Evolutionary conservation across 306 rosid genomes (phyloP).

Genomic region (Prunus davidiana): DNA sequence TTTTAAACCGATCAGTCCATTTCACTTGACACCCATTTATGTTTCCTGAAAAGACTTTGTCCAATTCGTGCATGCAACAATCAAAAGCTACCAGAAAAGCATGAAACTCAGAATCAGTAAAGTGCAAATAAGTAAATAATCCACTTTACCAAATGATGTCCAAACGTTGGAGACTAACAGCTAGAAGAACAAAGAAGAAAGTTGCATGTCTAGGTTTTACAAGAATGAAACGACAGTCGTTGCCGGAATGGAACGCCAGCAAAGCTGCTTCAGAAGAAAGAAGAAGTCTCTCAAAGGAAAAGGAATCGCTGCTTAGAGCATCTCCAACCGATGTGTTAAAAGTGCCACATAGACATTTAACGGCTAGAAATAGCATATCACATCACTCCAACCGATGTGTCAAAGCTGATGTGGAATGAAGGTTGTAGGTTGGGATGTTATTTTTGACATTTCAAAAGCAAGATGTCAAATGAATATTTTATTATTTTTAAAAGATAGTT

Average conservation of each 20-base stretch:
- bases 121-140: not conserved
- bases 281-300: not conserved
- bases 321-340: too few species aligned
- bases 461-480: too few species aligned
- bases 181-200: not conserved
- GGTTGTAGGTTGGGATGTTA: too few species aligned
- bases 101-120: not conserved
- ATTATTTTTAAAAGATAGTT: too few species aligned
- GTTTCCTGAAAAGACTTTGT: not conserved
- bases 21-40: not conserved
- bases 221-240: not conserved
- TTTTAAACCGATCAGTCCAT: not conserved
- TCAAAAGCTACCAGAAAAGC: not conserved
- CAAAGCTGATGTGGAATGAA: too few species aligned
- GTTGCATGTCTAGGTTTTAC: not conserved
- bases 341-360: too few species aligned
- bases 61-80: not conserved
- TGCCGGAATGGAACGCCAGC: not conserved
- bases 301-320: too few species aligned
- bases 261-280: not conserved
- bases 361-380: too few species aligned
- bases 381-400: too few species aligned
- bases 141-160: not conserved
- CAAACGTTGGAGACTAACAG: not conserved
- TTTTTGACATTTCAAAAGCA: too few species aligned